A percentile compares a stretch with the other conserved stretches of the same genome.
Evolutionary conservation across 768 basidiomycete genomes (phyloP).

Genomic region (Lyophyllum atratum): DNA sequence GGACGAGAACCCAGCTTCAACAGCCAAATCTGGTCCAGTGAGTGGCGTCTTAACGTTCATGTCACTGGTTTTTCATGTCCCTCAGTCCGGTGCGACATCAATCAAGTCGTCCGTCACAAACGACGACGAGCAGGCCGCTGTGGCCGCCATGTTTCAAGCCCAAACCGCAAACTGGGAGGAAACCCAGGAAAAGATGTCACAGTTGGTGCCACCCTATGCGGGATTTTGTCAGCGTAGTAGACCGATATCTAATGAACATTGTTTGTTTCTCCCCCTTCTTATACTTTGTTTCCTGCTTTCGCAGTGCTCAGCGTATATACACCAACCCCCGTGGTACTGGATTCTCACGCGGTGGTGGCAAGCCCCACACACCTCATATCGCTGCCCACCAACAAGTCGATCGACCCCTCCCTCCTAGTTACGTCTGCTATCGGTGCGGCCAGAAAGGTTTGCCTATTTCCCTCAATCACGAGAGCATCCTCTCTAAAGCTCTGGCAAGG

Average conservation of each 20-base stretch:
- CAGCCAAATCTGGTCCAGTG: conserved; percentile 34
- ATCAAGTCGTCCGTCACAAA: conserved; percentile 49
- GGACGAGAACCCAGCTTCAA: conserved; percentile 51
- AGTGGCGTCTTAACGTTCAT: conserved; percentile 15
- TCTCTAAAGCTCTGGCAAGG: conserved; percentile 49
- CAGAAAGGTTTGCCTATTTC: conserved; percentile 75
- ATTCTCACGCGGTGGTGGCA: conserved; percentile 63
- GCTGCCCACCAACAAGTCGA: conserved; percentile 55
- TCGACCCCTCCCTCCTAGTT: conserved; percentile 87
- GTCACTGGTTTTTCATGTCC: conserved; percentile 4
- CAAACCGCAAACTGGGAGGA: conserved; percentile 96
- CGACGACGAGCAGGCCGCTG: conserved; percentile 90
- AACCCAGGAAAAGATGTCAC: conserved; percentile 99
- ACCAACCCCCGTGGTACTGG: conserved; percentile 66
- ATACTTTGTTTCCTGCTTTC: conserved; percentile 27
- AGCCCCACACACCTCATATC: conserved; percentile 51
- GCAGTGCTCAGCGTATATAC: conserved; percentile 72
- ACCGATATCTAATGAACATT: conserved; percentile 70
- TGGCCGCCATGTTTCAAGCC: conserved; percentile 98
- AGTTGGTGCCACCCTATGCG: conserved; percentile 79
- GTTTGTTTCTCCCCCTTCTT: conserved; percentile 38
- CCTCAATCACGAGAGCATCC: not conserved
- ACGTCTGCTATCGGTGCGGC: conserved; percentile 98
- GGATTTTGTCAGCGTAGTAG: conserved; percentile 70
- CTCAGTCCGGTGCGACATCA: conserved; percentile 26